A percentile compares a stretch with the other conserved stretches of the same genome.
Conservation (phyloP, 345 rosid species). For the Crucihimalaya himalaica region DNA sequence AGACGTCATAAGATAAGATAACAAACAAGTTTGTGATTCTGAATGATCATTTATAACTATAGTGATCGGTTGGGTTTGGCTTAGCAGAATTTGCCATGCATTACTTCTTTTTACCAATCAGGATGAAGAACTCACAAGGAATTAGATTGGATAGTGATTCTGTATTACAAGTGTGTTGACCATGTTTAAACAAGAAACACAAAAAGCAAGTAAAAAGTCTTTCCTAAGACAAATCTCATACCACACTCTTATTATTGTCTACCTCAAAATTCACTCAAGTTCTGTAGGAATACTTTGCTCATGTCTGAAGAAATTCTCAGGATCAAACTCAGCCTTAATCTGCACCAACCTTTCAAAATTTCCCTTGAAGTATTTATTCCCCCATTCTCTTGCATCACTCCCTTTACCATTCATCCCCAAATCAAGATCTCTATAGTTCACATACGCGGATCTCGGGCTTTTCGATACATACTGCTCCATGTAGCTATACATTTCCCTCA, state of each 20-base stretch:
- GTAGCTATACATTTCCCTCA: slow-evolving; percentile 42
- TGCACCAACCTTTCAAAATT: slow-evolving; percentile 53
- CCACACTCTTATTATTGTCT: slow-evolving; percentile 33
- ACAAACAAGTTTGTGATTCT: too few species aligned
- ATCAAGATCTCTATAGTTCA: slow-evolving; percentile 46
- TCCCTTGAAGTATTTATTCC: slow-evolving; percentile 52
- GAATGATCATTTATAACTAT: too few species aligned
- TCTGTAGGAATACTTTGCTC: slow-evolving; percentile 64
- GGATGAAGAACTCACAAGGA: background rate
- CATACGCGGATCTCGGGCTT: slow-evolving; percentile 39
- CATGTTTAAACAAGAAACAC: slow-evolving; percentile 13
- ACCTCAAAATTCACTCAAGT: slow-evolving; percentile 24
- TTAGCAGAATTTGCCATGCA: background rate
- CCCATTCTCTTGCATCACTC: slow-evolving; percentile 55
- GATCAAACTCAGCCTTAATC: slow-evolving; percentile 56
- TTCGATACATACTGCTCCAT: slow-evolving; percentile 41
- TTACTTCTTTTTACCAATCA: background rate
- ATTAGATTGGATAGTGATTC: slow-evolving; percentile 17
- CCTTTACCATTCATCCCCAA: slow-evolving; percentile 41
- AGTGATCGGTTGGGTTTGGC: too few species aligned
- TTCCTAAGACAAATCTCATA: slow-evolving; percentile 30
- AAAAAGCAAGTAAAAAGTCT: slow-evolving; percentile 14
- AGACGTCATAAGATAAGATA: too few species aligned
- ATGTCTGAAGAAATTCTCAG: slow-evolving; percentile 57
- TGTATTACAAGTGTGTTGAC: slow-evolving; percentile 15